Conservation (phyloP, 768 basidiomycete species). For the Phylloporus rhodoxanthus region DNA sequence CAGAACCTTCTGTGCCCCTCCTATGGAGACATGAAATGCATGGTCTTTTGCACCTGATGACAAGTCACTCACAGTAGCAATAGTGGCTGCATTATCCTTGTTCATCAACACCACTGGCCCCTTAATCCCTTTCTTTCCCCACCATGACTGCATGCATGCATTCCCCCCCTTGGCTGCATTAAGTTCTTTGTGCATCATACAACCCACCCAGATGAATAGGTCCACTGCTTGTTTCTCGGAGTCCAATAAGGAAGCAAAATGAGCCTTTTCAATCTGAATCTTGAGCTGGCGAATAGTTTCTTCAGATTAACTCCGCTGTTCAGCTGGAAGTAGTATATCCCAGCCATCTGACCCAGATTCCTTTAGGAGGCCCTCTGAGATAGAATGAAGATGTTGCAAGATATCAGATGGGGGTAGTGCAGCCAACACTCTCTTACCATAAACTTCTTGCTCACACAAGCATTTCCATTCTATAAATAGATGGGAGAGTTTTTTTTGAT, state of each 20-base stretch:
- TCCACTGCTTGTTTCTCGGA: not conserved
- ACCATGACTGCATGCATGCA: not conserved
- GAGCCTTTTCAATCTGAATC: too few relatives aligned
- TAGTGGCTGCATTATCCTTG: not conserved
- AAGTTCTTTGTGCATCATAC: not conserved
- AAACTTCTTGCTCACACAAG: not conserved
- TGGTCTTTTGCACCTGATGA: too few relatives aligned
- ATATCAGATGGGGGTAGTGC: not conserved
- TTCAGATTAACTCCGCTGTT: too few relatives aligned
- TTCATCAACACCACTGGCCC: not conserved
- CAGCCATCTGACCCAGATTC: not conserved
- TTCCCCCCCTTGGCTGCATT: not conserved
- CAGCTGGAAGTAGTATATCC: not conserved
- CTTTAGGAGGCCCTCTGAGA: not conserved
- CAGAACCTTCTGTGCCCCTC: not conserved
- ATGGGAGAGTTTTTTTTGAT: not conserved
- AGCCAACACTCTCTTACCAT: not conserved
- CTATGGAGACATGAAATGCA: not conserved
- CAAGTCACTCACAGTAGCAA: not conserved
- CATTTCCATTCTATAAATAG: not conserved
- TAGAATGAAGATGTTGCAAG: not conserved
- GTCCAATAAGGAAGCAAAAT: too few relatives aligned
- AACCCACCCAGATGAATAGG: not conserved
- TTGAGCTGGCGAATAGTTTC: too few relatives aligned
- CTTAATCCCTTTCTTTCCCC: not conserved